These are phyloP conservation scores for Persicaria tinctoria DNA, from an alignment of 148 eudicot genomes.

Conservation along the genomic window DNA sequence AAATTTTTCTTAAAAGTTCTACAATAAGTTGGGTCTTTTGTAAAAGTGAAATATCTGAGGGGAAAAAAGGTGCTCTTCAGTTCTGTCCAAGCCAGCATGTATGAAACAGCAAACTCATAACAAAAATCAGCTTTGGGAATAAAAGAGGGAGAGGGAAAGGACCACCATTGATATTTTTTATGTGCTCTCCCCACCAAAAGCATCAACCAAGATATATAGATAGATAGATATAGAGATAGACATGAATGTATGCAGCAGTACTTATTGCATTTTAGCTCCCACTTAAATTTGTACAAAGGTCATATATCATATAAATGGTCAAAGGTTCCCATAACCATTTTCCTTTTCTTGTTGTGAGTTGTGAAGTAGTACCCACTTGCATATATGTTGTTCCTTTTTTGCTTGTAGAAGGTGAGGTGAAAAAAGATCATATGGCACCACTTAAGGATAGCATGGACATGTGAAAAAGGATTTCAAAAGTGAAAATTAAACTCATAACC, in stretches of 20 bases:
- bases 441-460: too few relatives aligned
- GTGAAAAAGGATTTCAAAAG: too few relatives aligned
- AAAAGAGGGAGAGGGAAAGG: neutral
- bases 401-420: too few relatives aligned
- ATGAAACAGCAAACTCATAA: neutral
- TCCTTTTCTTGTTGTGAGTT: neutral
- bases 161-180: slow-evolving; percentile 12
- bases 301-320: neutral
- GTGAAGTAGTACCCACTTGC: neutral
- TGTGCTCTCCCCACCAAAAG: neutral
- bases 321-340: neutral
- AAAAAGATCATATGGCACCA: too few relatives aligned
- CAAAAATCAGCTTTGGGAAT: slow-evolving; percentile 1
- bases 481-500: too few relatives aligned
- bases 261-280: neutral
- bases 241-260: neutral
- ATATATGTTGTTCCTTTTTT: too few relatives aligned
- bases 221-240: slow-evolving; percentile 3
- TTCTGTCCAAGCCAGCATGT: slow-evolving; percentile 9
- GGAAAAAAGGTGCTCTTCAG: slow-evolving; percentile 6
- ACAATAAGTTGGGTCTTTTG: slow-evolving; percentile 4
- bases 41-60: slow-evolving; percentile 17
- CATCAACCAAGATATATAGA: neutral
- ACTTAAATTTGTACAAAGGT: neutral
- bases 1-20: neutral